Evolutionary conservation across 257 asterid genomes (phyloP).

Genomic region (Sherardia arvensis): DNA sequence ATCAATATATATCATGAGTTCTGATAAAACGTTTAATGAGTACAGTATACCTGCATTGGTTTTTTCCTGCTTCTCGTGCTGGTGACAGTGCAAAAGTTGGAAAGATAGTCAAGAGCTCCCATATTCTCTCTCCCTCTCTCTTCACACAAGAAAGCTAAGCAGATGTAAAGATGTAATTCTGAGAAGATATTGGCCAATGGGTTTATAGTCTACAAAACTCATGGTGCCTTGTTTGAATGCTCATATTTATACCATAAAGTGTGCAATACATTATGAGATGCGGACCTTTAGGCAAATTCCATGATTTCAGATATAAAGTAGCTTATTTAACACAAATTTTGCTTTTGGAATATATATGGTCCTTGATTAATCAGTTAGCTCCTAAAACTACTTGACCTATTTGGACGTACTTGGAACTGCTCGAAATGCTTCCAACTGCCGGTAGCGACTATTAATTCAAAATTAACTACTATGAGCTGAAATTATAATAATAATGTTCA

Average conservation of each 20-base stretch:
- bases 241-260: conserved; percentile 13
- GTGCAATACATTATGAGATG: neutral
- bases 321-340: neutral
- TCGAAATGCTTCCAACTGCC: too few species aligned
- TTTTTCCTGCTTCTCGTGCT: conserved; percentile 55
- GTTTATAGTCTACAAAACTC: neutral
- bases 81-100: conserved; percentile 68
- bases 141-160: conserved; percentile 17
- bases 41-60: conserved; percentile 69
- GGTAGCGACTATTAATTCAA: too few species aligned
- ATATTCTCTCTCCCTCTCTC: conserved; percentile 20
- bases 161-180: conserved; percentile 6
- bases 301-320: neutral
- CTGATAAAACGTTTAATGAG: too few species aligned
- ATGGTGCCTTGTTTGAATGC: conserved; percentile 1
- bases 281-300: conserved; percentile 10
- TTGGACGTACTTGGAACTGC: too few species aligned
- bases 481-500: too few species aligned
- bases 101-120: conserved; percentile 89
- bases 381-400: too few species aligned
- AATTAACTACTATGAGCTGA: too few species aligned
- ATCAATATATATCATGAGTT: neutral
- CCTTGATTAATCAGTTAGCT: too few species aligned
- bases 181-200: conserved; percentile 1
- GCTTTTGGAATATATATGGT: neutral